phyloP scores from a whole-genome alignment of 345 rosid genomes.

The Populus davidiana region DNA sequence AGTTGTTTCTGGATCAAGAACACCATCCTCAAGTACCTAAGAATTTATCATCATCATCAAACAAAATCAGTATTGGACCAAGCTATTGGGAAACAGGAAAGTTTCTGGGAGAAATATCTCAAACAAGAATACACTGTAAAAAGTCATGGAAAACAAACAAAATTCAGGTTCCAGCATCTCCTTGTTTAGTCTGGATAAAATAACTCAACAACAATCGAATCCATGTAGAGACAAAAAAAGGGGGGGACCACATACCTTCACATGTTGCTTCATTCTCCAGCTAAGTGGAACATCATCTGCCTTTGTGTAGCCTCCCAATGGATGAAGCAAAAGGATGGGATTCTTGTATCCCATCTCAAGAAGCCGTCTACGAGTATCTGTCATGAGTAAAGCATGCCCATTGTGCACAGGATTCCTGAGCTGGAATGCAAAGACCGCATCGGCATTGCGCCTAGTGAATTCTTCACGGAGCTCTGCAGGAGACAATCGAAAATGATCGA shows the following conservation, averaged over 20 bases:
- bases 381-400: conserved; percentile 96
- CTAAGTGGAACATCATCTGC: conserved; percentile 97
- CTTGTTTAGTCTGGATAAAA: background rate
- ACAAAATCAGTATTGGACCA: background rate
- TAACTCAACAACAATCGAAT: background rate
- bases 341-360: conserved; percentile 96
- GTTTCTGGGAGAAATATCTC: background rate
- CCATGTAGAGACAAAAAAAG: background rate
- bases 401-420: conserved; percentile 97
- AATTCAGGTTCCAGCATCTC: background rate
- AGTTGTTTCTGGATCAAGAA: conserved; percentile 98
- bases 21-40: conserved; percentile 95
- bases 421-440: conserved; percentile 99
- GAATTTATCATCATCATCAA: conserved; percentile 6
- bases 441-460: conserved; percentile 77
- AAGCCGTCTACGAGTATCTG: conserved; percentile 84
- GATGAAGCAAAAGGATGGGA: conserved; percentile 92
- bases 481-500: conserved; percentile 82
- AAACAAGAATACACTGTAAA: background rate
- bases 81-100: background rate
- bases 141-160: background rate
- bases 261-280: conserved; percentile 98
- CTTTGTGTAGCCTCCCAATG: conserved; percentile 92
- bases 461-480: conserved; percentile 81
- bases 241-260: conserved; percentile 62